Evolutionary conservation across 225 moss, liverwort and hornwort species (phyloP).

Genomic region (Anthoceros angustus): DNA sequence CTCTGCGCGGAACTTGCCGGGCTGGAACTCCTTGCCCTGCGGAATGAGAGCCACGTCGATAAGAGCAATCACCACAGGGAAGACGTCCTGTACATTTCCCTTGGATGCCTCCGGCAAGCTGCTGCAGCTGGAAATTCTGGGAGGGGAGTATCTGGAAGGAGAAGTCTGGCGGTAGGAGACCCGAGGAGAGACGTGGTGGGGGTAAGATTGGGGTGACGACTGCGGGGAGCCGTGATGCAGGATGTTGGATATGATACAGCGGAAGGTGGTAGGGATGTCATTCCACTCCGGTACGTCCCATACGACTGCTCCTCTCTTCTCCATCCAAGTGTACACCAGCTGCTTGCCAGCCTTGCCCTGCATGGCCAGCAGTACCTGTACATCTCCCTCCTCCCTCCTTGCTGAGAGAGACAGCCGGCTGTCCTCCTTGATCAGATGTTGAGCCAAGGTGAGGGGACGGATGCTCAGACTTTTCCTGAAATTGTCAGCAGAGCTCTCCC

Average conservation of each 20-base stretch:
- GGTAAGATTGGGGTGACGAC: neutral
- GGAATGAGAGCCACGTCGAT: constrained; percentile 1
- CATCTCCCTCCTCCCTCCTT: constrained; percentile 2
- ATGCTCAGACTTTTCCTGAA: neutral
- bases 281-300: neutral
- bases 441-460: neutral
- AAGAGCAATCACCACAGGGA: neutral
- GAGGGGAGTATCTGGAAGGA: neutral
- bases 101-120: constrained; percentile 1
- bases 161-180: neutral
- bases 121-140: constrained; percentile 2
- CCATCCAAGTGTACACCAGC: neutral
- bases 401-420: neutral
- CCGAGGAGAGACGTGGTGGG: neutral
- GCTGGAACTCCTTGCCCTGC: constrained; percentile 1
- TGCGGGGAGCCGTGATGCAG: neutral
- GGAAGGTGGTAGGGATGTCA: constrained; percentile 1
- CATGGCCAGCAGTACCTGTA: constrained; percentile 1
- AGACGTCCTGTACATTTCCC: neutral
- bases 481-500: constrained; percentile 2
- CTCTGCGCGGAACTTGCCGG: constrained; percentile 1
- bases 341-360: neutral
- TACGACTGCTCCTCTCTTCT: neutral
- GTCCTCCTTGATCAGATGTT: neutral
- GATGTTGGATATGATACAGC: constrained; percentile 1